Evolutionary conservation across 2,329 filamentous ascomycete species (phyloP), one percentile per base, ranked within the genome.

Genomic region (Mycosphaerella arachidis): DNA sequence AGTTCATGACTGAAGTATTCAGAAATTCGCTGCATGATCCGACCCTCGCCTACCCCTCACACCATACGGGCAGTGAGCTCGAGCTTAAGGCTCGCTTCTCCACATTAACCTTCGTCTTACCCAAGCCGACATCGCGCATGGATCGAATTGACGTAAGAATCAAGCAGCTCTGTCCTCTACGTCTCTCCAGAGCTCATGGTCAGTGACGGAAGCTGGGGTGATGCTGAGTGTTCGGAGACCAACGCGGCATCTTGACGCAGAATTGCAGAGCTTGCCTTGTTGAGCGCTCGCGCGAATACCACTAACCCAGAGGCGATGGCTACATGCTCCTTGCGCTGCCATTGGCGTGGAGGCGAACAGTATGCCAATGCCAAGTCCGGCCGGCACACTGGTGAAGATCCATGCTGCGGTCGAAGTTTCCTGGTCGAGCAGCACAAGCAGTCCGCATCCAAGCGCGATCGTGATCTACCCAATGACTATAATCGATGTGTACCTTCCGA

Each of bases 331-430:
- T 72, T 90, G 87, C 18, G 88, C 81, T 1, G 83, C 81, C 31
- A 88, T 82, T 0, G 78, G 80, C 74, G 87, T 83, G 13, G 82
- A 77, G 0, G 87, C 82, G 72, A 89, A 88, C 7, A 90, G 75
- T 57, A 88, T 80, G 1, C 87, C 88, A 2, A 84, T 80, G 13
- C 86, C 86, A 4, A 88, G 55, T 0, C 85, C 86, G 10, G 83
- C 74, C 16, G 84, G 77, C 6, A 88, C 69, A 66, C 84, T 86
- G 50, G 89, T 74, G 67, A 86, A 83, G 56, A 89, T 75, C 82
- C 86, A 87, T 20, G 75, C 73, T 0, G 76, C 73, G 2, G 83
- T 78, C 1, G 77, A 77, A 1, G 84, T 86, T 9, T 80, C 8
- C 55, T 75, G 70, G 48, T 78, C 72, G 31, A 86, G 76, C 24